These are phyloP conservation scores for Lachnellula occidentalis DNA, from an alignment of 2,329 filamentous ascomycete species.

Conservation along the genomic window DNA sequence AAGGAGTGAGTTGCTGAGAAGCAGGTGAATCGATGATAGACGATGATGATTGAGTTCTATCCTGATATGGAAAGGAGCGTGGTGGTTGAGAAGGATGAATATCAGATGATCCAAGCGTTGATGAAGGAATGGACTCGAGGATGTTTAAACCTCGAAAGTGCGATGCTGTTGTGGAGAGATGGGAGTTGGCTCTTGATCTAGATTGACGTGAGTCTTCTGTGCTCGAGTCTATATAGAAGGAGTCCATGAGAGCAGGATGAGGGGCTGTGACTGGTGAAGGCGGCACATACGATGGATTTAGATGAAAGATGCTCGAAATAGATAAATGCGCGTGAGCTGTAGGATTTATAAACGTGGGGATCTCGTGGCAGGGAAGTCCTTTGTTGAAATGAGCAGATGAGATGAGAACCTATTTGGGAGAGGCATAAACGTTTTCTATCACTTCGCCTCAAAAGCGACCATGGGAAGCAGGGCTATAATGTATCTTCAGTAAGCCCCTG, in stretches of 20 bases:
- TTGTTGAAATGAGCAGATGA: constrained; percentile 9
- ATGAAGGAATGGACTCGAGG: constrained; percentile 15
- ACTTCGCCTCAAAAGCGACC: constrained; percentile 25
- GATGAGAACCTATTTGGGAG: constrained; percentile 27
- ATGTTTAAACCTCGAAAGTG: constrained; percentile 29
- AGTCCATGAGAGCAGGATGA: constrained; percentile 26
- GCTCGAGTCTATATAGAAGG: constrained; percentile 29
- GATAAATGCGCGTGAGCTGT: constrained; percentile 14
- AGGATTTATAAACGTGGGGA: constrained; percentile 24
- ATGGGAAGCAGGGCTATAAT: constrained; percentile 25
- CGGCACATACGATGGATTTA: constrained; percentile 26
- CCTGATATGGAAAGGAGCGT: constrained; percentile 18
- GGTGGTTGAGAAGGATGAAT: constrained; percentile 16
- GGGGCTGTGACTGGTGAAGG: constrained; percentile 28
- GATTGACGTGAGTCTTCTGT: constrained; percentile 30
- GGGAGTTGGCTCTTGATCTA: constrained; percentile 29
- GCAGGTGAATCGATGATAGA: constrained; percentile 21
- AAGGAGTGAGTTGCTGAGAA: constrained; percentile 24
- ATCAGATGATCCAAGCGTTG: constrained; percentile 14
- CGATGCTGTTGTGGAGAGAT: constrained; percentile 27
- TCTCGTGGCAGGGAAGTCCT: constrained; percentile 11
- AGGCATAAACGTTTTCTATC: constrained; percentile 24
- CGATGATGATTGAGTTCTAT: constrained; percentile 16
- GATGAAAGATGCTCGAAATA: constrained; percentile 24
- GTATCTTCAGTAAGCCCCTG: constrained; percentile 8